Evolutionary conservation across 345 rosid species (phyloP).

Genomic region (Firmiana major): DNA sequence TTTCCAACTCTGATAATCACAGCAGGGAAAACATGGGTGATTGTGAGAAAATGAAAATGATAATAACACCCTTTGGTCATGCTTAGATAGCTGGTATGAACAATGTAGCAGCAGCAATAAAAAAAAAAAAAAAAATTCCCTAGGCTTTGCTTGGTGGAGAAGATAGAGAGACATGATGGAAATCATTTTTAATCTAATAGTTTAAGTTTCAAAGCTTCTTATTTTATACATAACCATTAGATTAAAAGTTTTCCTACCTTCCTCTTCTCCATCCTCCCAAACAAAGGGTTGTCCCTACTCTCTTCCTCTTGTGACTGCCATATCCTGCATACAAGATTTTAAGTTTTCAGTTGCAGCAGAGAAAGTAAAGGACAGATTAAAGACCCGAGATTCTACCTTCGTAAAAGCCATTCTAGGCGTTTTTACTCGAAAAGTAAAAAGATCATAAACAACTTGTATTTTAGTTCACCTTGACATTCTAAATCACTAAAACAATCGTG

Average conservation of each 20-base stretch:
- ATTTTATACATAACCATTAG: not conserved
- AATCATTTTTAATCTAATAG: not conserved
- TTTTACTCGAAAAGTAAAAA: not conserved
- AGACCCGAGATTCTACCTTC: not conserved
- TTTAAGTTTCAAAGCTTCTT: not conserved
- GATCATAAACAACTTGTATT: not conserved
- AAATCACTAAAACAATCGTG: not conserved
- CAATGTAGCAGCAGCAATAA: not conserved
- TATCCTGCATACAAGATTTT: conserved; percentile 19
- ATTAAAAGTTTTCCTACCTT: not conserved
- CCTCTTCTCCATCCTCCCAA: not conserved
- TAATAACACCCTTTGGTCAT: not conserved
- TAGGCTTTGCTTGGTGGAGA: not conserved
- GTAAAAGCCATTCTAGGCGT: not conserved
- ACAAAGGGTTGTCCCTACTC: not conserved
- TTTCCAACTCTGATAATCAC: not conserved
- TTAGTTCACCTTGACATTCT: not conserved
- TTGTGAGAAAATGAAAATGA: not conserved
- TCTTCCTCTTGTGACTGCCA: not conserved
- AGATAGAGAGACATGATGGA: not conserved
- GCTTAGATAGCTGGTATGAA: not conserved
- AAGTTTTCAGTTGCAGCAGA: not conserved
- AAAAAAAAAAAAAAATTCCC: not conserved
- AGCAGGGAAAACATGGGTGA: too few relatives aligned
- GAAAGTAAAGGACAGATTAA: not conserved